Conservation (phyloP, 2,329 filamentous ascomycete genomes). For the Pseudocercospora cruenta region DNA sequence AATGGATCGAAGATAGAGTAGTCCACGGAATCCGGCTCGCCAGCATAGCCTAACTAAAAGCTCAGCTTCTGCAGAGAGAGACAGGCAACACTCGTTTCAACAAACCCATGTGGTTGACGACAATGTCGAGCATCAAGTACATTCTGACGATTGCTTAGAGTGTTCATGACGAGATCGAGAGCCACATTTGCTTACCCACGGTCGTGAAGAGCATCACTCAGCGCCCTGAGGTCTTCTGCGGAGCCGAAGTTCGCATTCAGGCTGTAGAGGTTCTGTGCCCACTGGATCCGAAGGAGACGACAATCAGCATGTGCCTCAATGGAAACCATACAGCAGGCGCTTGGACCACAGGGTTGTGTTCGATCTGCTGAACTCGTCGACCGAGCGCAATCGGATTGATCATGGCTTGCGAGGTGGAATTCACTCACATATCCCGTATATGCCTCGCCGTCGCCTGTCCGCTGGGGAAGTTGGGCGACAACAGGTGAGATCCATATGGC, state of each 20-base stretch:
- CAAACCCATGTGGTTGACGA: conserved; percentile 56
- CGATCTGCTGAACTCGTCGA: background rate
- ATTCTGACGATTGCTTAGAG: conserved; percentile 40
- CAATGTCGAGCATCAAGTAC: conserved; percentile 65
- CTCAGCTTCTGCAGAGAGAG: background rate
- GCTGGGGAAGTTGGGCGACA: conserved; percentile 45
- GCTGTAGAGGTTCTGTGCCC: conserved; percentile 56
- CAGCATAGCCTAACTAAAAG: conserved; percentile 45
- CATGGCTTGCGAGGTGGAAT: too few relatives aligned
- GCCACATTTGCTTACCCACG: conserved; percentile 37
- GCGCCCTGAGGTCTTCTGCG: conserved; percentile 59
- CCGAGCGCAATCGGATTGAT: background rate
- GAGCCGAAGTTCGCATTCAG: conserved; percentile 65
- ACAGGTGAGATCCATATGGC: conserved; percentile 56
- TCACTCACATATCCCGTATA: conserved; percentile 48
- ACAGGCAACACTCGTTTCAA: background rate
- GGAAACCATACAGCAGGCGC: too few relatives aligned
- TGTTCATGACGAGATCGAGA: background rate
- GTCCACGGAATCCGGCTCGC: conserved; percentile 53
- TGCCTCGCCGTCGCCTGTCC: conserved; percentile 48
- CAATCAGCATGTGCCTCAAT: background rate
- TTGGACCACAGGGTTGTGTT: background rate
- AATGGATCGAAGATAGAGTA: conserved; percentile 59
- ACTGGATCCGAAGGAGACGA: conserved; percentile 37
- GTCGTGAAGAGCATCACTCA: conserved; percentile 59